A percentile compares a stretch with the other conserved stretches of the same genome.
Evolutionary conservation across 1,139 yeast genomes (phyloP).

Genomic region (Pichia cactophila): DNA sequence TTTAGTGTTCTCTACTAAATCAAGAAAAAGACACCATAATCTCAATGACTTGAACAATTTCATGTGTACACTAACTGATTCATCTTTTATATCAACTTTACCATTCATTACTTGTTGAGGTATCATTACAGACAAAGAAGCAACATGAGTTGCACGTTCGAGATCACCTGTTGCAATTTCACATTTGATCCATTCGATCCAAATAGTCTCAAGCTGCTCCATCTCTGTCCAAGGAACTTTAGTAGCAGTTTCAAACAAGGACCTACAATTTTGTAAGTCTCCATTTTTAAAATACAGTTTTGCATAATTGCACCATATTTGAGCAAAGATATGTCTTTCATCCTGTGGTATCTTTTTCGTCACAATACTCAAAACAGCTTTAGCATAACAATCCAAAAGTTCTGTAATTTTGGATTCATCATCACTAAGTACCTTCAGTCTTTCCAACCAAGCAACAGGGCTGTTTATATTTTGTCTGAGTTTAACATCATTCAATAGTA

Average conservation of each 20-base stretch:
- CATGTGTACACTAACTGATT: constrained; percentile 46
- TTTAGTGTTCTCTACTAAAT: constrained; percentile 58
- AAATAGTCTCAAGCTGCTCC: constrained; percentile 60
- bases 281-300: constrained; percentile 44
- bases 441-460: constrained; percentile 60
- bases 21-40: constrained; percentile 72
- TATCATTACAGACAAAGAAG: constrained; percentile 44
- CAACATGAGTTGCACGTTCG: constrained; percentile 45
- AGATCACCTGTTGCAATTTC: constrained; percentile 45
- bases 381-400: constrained; percentile 50
- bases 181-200: constrained; percentile 69
- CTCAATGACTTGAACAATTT: constrained; percentile 43
- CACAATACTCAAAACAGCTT: constrained; percentile 61
- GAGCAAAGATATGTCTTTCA: constrained; percentile 33
- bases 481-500: constrained; percentile 57
- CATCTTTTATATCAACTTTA: constrained; percentile 34
- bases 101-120: constrained; percentile 29
- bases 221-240: constrained; percentile 61
- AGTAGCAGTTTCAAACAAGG: constrained; percentile 53
- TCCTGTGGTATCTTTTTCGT: constrained; percentile 43
- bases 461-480: constrained; percentile 57
- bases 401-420: constrained; percentile 31
- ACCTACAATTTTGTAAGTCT: constrained; percentile 12
- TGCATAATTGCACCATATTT: constrained; percentile 69
- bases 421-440: constrained; percentile 38